A percentile compares a stretch with the other conserved stretches of the same genome.
phyloP scores from a whole-genome alignment of 768 basidiomycete species.

The Auricularia sp. region DNA sequence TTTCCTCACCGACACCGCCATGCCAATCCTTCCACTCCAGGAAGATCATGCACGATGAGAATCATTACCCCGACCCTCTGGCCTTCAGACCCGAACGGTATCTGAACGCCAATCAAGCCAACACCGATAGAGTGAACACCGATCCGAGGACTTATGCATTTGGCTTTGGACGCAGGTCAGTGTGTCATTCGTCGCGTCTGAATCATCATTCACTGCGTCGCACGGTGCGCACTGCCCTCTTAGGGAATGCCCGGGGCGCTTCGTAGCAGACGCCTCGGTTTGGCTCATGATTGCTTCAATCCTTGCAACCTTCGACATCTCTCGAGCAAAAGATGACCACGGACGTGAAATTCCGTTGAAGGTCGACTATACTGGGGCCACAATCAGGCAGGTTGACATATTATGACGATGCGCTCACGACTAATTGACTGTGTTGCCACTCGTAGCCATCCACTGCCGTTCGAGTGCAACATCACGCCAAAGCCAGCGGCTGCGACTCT shows the following conservation, averaged over 20 bases:
- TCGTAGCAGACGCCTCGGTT: background rate
- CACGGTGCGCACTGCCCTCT: too few relatives aligned
- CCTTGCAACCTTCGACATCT: background rate
- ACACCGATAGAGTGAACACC: background rate
- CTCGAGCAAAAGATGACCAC: conserved; percentile 7
- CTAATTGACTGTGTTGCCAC: too few relatives aligned
- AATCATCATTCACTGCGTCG: background rate
- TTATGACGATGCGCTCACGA: too few relatives aligned
- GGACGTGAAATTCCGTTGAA: conserved; percentile 5
- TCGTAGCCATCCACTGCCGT: conserved; percentile 21
- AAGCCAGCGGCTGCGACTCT: too few relatives aligned
- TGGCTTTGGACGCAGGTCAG: conserved; percentile 38
- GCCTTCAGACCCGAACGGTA: conserved; percentile 26
- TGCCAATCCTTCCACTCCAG: conserved; percentile 14
- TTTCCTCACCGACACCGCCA: background rate
- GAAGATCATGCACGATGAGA: conserved; percentile 46
- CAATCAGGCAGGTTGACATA: conserved; percentile 8
- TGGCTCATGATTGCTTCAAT: background rate
- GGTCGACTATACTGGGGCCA: conserved; percentile 18
- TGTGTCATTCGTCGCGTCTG: conserved; percentile 4
- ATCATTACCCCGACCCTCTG: conserved; percentile 22
- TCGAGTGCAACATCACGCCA: conserved; percentile 20
- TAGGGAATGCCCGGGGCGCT: conserved; percentile 9
- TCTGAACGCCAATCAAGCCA: conserved; percentile 6
- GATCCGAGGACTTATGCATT: conserved; percentile 40